phyloP scores from a whole-genome alignment of 2,329 filamentous ascomycete genomes.

The Fusarium multiceps region DNA sequence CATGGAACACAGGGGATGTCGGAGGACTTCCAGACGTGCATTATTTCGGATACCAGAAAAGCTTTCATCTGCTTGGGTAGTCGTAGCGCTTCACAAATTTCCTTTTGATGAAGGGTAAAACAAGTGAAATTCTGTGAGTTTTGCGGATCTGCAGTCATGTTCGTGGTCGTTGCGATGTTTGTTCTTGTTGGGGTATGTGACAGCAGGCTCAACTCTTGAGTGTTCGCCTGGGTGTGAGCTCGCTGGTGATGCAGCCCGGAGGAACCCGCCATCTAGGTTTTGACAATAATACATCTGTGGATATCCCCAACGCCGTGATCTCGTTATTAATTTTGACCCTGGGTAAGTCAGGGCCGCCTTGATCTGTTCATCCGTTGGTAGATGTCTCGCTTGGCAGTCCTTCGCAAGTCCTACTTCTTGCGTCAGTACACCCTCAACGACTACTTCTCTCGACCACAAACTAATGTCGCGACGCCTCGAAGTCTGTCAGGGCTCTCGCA shows the following conservation, averaged over 20 bases:
- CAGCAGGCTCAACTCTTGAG: constrained; percentile 24
- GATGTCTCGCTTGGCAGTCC: no score
- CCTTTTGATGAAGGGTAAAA: fast-evolving
- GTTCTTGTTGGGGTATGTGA: constrained; percentile 11
- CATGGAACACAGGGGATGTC: neutral
- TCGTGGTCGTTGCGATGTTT: neutral
- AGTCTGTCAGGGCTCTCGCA: no score
- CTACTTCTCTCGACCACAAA: no score
- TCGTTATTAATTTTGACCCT: no score
- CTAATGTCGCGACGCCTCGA: no score
- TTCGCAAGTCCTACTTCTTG: no score
- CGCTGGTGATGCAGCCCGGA: constrained; percentile 55
- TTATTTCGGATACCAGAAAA: neutral
- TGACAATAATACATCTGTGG: no score
- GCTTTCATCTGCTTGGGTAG: fast-evolving
- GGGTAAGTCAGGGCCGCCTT: no score
- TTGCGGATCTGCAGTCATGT: no score
- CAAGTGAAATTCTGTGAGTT: fast-evolving
- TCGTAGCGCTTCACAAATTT: neutral
- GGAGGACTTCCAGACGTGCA: fast-evolving
- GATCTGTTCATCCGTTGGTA: no score
- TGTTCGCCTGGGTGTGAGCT: constrained; percentile 37
- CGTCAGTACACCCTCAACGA: no score
- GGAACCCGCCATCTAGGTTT: constrained; percentile 55
- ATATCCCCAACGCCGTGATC: no score